Percentiles rank a stretch among this genome's conserved stretches.
phyloP scores from a whole-genome alignment of 768 basidiomycete genomes.

The Tephrocybe sp. region DNA sequence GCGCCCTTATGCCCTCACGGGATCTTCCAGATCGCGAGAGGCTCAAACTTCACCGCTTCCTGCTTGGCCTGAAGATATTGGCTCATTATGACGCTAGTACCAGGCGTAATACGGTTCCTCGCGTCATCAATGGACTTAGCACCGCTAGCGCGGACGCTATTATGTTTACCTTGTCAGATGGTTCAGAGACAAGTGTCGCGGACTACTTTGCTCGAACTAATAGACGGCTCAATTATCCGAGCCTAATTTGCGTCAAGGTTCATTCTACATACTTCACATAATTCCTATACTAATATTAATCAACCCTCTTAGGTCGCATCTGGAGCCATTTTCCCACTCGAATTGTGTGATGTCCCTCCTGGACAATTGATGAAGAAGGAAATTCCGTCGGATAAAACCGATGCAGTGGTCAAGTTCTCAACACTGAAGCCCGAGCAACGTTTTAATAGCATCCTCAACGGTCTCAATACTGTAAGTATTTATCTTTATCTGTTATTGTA shows the following conservation, averaged over 20 bases:
- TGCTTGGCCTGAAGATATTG: slow-evolving; percentile 50
- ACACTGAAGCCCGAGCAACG: slow-evolving; percentile 62
- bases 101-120: slow-evolving; percentile 34
- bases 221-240: slow-evolving; percentile 55
- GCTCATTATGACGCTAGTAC: slow-evolving; percentile 39
- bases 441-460: slow-evolving; percentile 51
- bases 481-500: neutral
- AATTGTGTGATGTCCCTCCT: slow-evolving; percentile 55
- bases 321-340: slow-evolving; percentile 62
- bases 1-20: slow-evolving; percentile 37
- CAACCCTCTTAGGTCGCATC: slow-evolving; percentile 59
- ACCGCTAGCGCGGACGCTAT: slow-evolving; percentile 50
- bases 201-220: slow-evolving; percentile 58
- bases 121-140: slow-evolving; percentile 64
- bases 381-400: slow-evolving; percentile 65
- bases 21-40: slow-evolving; percentile 59
- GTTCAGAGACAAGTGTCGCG: slow-evolving; percentile 55
- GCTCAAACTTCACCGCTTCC: slow-evolving; percentile 53
- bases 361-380: slow-evolving; percentile 76
- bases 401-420: slow-evolving; percentile 62
- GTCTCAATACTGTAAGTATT: slow-evolving; percentile 49
- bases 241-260: slow-evolving; percentile 67
- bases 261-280: neutral
- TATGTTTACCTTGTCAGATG: slow-evolving; percentile 58
- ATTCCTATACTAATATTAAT: neutral